A percentile compares a stretch with the other conserved stretches of the same genome.
Evolutionary conservation across 306 rosid species (phyloP).

Genomic region (Abrus pulchellus): DNA sequence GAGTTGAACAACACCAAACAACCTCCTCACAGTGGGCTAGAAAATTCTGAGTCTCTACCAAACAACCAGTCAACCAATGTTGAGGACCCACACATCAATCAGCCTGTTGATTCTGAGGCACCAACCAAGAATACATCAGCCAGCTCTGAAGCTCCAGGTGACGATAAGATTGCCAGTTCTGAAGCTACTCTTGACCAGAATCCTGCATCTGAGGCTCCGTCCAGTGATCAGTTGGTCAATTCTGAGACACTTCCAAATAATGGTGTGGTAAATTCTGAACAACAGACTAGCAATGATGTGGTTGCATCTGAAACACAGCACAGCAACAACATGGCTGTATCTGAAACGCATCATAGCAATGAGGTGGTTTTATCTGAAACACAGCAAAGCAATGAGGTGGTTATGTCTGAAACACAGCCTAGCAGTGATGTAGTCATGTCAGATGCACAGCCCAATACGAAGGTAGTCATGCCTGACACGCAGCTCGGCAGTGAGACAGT

Average conservation of each 20-base stretch:
- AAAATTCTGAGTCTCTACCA: conserved; percentile 35
- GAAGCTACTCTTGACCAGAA: conserved; percentile 36
- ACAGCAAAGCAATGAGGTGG: background rate
- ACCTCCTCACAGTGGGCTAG: conserved; percentile 8
- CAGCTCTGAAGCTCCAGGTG: conserved; percentile 35
- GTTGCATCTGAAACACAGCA: conserved; percentile 15
- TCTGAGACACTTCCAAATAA: background rate
- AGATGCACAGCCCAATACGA: conserved; percentile 1
- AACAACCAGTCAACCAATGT: conserved; percentile 18
- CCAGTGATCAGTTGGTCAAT: conserved; percentile 22
- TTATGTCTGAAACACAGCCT: conserved; percentile 10
- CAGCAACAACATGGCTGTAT: background rate
- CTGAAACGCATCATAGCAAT: conserved; percentile 33
- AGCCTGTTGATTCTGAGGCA: conserved; percentile 30
- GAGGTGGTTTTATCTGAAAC: conserved; percentile 23
- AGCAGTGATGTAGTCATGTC: conserved; percentile 35
- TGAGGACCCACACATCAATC: conserved; percentile 39
- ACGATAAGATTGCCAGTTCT: conserved; percentile 17
- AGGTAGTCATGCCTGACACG: conserved; percentile 5
- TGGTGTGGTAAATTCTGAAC: background rate
- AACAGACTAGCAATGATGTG: background rate
- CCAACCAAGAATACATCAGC: conserved; percentile 18
- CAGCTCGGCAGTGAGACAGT: conserved; percentile 28
- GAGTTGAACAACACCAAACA: conserved; percentile 31
- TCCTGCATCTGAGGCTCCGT: conserved; percentile 29